phyloP scores from a whole-genome alignment of 164 flowering plant genomes.

The Tinospora cordifolia region DNA sequence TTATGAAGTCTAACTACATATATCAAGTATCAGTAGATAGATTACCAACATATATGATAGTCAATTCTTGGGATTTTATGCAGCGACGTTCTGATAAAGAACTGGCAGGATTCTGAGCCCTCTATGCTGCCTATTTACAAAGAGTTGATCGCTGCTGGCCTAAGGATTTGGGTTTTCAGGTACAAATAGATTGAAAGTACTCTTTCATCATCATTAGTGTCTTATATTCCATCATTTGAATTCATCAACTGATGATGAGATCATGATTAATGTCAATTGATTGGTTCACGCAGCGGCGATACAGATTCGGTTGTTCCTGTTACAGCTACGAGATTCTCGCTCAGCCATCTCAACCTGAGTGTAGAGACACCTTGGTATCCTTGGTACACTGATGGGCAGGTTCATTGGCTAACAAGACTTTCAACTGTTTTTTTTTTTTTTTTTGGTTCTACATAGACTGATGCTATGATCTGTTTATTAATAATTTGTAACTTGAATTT shows the following conservation, averaged over 20 bases:
- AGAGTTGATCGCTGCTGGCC: slow-evolving; percentile 65
- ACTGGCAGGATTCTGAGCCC: slow-evolving; percentile 62
- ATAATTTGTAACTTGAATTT: not conserved
- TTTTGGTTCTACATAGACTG: too few relatives aligned
- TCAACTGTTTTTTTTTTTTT: too few relatives aligned
- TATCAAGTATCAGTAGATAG: too few relatives aligned
- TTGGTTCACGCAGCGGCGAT: slow-evolving; percentile 54
- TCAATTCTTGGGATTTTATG: slow-evolving; percentile 4
- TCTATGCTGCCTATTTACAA: slow-evolving; percentile 68
- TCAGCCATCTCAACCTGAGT: slow-evolving; percentile 59
- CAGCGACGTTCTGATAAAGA: slow-evolving; percentile 53
- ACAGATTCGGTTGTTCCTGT: slow-evolving; percentile 89
- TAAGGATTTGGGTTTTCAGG: slow-evolving; percentile 93
- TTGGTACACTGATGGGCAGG: slow-evolving; percentile 70
- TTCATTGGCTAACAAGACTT: slow-evolving; percentile 13
- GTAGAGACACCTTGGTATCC: slow-evolving; percentile 75
- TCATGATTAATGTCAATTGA: not conserved
- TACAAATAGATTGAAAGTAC: slow-evolving; percentile 17
- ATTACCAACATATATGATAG: too few relatives aligned
- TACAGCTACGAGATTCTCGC: slow-evolving; percentile 81
- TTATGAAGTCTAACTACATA: too few relatives aligned
- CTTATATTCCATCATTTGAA: not conserved
- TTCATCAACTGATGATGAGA: not conserved
- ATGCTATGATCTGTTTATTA: too few relatives aligned
- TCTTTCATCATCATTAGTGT: not conserved